Evolutionary conservation across 2,329 filamentous ascomycete species (phyloP), one percentile per base, ranked within the genome.

Genomic region (Trichothecium sympodiale): DNA sequence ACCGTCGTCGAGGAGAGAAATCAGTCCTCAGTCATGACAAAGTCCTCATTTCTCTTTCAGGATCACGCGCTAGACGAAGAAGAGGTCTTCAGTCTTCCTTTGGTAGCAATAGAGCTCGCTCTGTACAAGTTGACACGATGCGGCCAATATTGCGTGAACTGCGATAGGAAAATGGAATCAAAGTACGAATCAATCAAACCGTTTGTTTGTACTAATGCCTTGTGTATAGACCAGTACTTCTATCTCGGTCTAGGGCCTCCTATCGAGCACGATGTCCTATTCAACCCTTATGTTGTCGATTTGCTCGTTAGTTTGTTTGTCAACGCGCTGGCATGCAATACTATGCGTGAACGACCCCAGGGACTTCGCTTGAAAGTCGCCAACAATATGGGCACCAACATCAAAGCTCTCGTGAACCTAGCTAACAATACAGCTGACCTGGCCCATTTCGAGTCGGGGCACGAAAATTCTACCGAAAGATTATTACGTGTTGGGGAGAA

Each of bases 221-320:
- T 95, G 3, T 95, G 88, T 49, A 62, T 94, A 4, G 94, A 83
- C 49, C 88, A 95, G 51, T 94, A 91, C 59, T 83, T 94, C 68
- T 69, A 74, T 13, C 65, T 93, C n/a, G 86, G 85, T 0, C 80
- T 94, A 48, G 88, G 87, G 0, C 82, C 84, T 2, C 86, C 77
- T 46, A 76, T 94, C 38, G 87, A 95, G 52, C 77, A 88, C 51
- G 86, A 94, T 50, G 82, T 95, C 16, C 50, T 82, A 17, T 73
- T 74, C 10, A 83, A 88, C 50, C 84, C 86, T 2, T 75, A 78
- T 38, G 85, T 94, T 1, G 83, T 94, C 10, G 88, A 95, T 51
- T 65, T 95, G 2, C 68, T 95, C 1, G 59, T 93, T 32, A 88
- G 77, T 54, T 83, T 95, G 51, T 88, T 85, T 53, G 91, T 87